Base-by-base conservation (phyloP, 805 yeast species). In the Pichia eremophila region DNA sequence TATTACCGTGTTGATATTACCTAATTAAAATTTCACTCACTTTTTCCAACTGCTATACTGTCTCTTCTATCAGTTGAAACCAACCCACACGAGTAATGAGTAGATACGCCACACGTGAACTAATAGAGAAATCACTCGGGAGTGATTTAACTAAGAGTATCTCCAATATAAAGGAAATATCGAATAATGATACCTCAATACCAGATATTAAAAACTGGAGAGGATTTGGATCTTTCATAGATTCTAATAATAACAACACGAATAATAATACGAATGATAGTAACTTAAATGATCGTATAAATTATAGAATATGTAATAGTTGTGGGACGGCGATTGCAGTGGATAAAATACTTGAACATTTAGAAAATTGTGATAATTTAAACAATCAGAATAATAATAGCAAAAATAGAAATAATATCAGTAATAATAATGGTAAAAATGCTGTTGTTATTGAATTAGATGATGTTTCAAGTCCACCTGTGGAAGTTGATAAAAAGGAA, bases 301-400 rank as follows among this genome's bases (percentile, higher is more conserved):
- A 66, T 31, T 75, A 75, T 51, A 60, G 75, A 38, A 68, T 73
- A 43, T 75, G 81, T 57, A 73, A 71, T 45, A 60, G 60, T 44
- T 75, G 81, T 55, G 66, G 66, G 40, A 64, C 70, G 45, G 80
- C 80, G 2, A 63, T 75, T 1, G 54, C 74, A 22, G 67, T 63
- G 34, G 51, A 60, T 2, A 58, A 62, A 48, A 50, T 75, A 27
- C 62, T 63, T 1, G 60, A 57, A 19, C 80, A 76, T 57, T 61
- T 75, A 12, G 56, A 53, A 15, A 47, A 46, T 37, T 76, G 80
- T 54, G 55, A 65, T 3, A 64, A 63, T 35, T 54, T 29, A 8
- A 8, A 17, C 4, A 28, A 17, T 18, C 28, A 25, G 17, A 38
- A 29, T 6, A n/a, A 15, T n/a, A 12, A 22, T 25, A 9, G 9